Evolutionary conservation across 805 yeast genomes (phyloP), one percentile per base, ranked within the genome.

Genomic region (Ogataea ramenticola): DNA sequence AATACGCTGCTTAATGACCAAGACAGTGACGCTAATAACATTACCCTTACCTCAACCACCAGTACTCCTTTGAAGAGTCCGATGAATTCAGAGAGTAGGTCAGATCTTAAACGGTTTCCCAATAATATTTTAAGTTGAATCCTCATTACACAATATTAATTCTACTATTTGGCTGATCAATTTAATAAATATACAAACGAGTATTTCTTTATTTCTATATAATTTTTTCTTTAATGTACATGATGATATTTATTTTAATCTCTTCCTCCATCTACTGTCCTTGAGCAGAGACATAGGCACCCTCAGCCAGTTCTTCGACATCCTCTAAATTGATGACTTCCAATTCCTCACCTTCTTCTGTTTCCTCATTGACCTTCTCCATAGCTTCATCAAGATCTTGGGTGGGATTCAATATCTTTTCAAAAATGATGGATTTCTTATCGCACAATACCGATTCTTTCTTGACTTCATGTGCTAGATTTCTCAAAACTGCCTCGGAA

Each of bases 401-500:
- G 10, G 50, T 56, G 15, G 58, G 49, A 19, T 46, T 52, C 29
- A 68, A 54, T 2, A 67, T 55, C 49, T 80, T 79, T 49, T 80
- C 85, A 56, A 79, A 80, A 1, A 74, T 72, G 24, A 84, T 68
- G 32, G 73, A 78, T 15, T 61, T 52, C 48, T 73, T 79, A 12
- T 49, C 43, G 24, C 80, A 35, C 0, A 44, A 38, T 19, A 55
- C 64, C 9, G 69, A 51, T 40, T 70, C 76, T 44, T 66, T 73
- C 39, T 67, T 67, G 39, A 86, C 56, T 49, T 86, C 93, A 44
- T 78, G 80, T 1, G 91, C 86, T 21, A 88, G 61, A 36, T 75
- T 71, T 44, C 86, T 67, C 22, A 88, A 56, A 21, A 75, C 72
- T 33, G 62, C 67, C 50, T 83, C 90, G 48, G 71, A 70, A 34